Evolutionary conservation across 2,329 filamentous ascomycete species (phyloP), one percentile per base, ranked within the genome.

Genomic region (Aspergillus candidus): DNA sequence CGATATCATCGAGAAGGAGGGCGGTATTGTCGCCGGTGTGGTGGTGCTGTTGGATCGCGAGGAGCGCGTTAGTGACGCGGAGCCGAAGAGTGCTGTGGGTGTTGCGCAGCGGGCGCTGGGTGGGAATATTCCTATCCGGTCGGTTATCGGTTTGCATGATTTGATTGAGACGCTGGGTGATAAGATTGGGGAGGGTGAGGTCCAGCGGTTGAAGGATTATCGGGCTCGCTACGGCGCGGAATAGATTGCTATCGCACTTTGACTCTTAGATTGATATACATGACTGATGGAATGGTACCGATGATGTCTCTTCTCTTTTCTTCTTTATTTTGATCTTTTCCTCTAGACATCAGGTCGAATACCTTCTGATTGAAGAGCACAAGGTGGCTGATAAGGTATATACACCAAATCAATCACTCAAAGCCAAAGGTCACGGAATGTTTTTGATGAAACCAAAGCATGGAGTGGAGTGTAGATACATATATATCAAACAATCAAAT

Each of bases 11-110:
- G 78, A 82, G 57, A 80, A 80, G 57, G 85, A 94, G 64, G 93
- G 91, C 3, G 93, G 91, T 2, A 80, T 78, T 40, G 81, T 97
- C 15, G 86, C 85, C 3, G 91, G 89, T 27, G 90, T 97, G 45
- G 79, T 96, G 14, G 86, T 98, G 29, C 86, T 90, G 3, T 76
- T 96, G 54, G 88, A 54, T 39, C 52, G 52, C 4, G 44, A 49
- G 43, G 52, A 54, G 42, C 67, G 57, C 47, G 67, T 71, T 18
- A 85, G 88, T 51, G 84, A 88, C 56, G 78, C 76, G 36, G 79
- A 79, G 67, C 30, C 59, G 17, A 79, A 83, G 57, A 95, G 88
- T 63, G 88, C 90, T 12, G 88, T 96, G 66, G 88, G 87, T 14
- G 84, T 90, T 72, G 79, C 95, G 47, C 82, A 82, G 67, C 85